phyloP scores from a whole-genome alignment of 176 grass and related monocot species.

The Triticum turgidum region DNA sequence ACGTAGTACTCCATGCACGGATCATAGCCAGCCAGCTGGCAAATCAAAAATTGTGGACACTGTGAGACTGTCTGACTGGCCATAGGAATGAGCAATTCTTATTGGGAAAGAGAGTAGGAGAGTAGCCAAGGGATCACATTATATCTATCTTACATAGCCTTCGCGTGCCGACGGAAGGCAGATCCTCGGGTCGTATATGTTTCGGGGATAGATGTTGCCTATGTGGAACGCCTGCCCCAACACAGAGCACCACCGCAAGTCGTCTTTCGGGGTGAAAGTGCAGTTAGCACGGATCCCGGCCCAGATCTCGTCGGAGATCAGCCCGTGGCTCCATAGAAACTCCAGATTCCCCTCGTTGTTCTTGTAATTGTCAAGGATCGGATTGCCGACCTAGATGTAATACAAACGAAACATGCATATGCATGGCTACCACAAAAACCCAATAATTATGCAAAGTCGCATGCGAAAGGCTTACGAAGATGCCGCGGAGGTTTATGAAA shows the following conservation, averaged over 20 bases:
- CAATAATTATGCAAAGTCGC: not conserved
- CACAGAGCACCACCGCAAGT: not conserved
- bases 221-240: not conserved
- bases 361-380: constrained; percentile 27
- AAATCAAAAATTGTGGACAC: not conserved
- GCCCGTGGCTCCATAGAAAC: constrained; percentile 53
- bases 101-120: too few relatives aligned
- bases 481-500: constrained; percentile 31
- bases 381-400: constrained; percentile 39
- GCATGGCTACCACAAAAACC: not conserved
- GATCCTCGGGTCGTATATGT: constrained; percentile 43
- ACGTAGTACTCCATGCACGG: constrained; percentile 30
- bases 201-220: not conserved
- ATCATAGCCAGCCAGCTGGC: constrained; percentile 35
- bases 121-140: too few relatives aligned
- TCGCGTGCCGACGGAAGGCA: constrained; percentile 22
- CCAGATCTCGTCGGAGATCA: constrained; percentile 46
- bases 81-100: too few relatives aligned
- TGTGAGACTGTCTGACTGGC: not conserved
- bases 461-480: constrained; percentile 24
- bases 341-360: constrained; percentile 8
- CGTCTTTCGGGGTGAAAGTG: constrained; percentile 23
- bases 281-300: constrained; percentile 32
- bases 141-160: constrained; percentile 19
- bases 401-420: not conserved